These are phyloP conservation scores for Elsinoe australis DNA, from an alignment of 2,329 filamentous ascomycete species.

Conservation along the genomic window DNA sequence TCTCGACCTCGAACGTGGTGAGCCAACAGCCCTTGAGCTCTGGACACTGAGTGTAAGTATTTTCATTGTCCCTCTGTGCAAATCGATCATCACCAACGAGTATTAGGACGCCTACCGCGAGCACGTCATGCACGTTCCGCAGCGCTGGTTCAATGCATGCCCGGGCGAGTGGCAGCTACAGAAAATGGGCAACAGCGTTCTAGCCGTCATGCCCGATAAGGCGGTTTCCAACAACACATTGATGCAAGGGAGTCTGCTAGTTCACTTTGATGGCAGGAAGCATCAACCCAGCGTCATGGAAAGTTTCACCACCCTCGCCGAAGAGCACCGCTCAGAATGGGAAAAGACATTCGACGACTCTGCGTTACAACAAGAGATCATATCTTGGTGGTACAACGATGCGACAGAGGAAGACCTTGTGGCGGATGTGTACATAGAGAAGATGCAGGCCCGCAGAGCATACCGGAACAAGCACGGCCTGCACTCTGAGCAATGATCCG, in stretches of 20 bases:
- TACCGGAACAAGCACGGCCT: slow-evolving; percentile 6
- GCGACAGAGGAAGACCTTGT: background rate
- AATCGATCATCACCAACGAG: background rate
- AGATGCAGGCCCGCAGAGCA: background rate
- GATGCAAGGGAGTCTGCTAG: slow-evolving; percentile 35
- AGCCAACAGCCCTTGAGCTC: slow-evolving; percentile 20
- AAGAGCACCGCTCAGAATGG: slow-evolving; percentile 34
- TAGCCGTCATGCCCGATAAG: slow-evolving; percentile 23
- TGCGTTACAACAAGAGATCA: background rate
- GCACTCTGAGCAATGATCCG: background rate
- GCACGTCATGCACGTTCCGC: slow-evolving; percentile 24
- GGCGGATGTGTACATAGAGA: background rate
- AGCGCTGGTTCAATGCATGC: slow-evolving; percentile 41
- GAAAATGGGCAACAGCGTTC: background rate
- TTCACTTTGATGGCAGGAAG: slow-evolving; percentile 36
- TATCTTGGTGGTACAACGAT: background rate
- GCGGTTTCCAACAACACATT: slow-evolving; percentile 31
- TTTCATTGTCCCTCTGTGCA: slow-evolving; percentile 22
- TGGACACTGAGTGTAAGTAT: slow-evolving; percentile 9
- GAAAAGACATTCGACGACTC: slow-evolving; percentile 27
- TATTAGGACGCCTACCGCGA: background rate
- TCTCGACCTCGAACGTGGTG: slow-evolving; percentile 20
- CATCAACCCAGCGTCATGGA: slow-evolving; percentile 31
- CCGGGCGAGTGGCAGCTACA: slow-evolving; percentile 27
- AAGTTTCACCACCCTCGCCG: slow-evolving; percentile 33